Evolutionary conservation across 768 basidiomycete genomes (phyloP).

Genomic region (Hygrocybe punicea): DNA sequence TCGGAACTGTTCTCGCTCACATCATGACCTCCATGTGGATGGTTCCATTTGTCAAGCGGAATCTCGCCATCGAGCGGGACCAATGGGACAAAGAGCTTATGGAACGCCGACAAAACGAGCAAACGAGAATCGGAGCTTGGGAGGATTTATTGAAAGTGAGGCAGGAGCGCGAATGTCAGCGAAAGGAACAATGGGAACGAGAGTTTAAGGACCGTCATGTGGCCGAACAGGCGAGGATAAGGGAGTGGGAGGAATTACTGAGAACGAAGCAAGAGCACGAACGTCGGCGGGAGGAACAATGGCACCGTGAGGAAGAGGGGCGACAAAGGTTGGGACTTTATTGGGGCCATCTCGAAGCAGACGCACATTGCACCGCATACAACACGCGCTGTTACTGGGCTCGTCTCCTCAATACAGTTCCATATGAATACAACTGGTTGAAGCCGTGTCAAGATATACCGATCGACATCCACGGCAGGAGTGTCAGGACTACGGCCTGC

Average conservation of each 20-base stretch:
- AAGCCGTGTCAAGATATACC: background rate
- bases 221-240: no score
- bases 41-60: no score
- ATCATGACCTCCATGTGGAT: no score
- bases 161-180: background rate
- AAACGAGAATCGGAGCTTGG: no score
- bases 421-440: conserved; percentile 2
- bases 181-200: background rate
- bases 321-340: background rate
- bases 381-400: background rate
- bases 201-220: no score
- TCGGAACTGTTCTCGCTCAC: no score
- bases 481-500: background rate
- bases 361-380: background rate
- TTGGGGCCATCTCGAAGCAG: background rate
- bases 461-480: background rate
- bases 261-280: background rate
- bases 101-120: no score
- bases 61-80: no score
- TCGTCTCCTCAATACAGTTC: background rate
- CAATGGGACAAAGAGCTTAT: no score
- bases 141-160: background rate
- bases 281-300: conserved; percentile 1
- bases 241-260: background rate
- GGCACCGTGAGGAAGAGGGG: conserved; percentile 2